Base-by-base conservation (phyloP, 306 rosid species). In the Herpetospermum pedunculosum region DNA sequence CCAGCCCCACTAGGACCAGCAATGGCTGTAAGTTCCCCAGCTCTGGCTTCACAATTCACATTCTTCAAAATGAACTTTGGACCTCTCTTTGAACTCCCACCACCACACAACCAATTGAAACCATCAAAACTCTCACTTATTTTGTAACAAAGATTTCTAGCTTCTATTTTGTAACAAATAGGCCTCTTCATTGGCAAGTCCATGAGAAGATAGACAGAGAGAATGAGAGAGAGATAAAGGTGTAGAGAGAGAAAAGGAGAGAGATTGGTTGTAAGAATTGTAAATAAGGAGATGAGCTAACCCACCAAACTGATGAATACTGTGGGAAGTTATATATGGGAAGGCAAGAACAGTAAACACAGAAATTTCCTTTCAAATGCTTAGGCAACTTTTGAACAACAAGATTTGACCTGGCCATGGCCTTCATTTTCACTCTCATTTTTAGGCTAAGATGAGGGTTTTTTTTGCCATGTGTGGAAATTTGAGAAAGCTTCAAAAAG, bases 1-100 rank as follows among this genome's bases (percentile, higher is more conserved):
- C 98, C 98, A 52, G 98, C 98, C 38, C 98, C 98, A 83, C 98
- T 93, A n/a, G 97, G 98, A 54, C 98, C 98, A 2, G 89, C 98
- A 72, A 93, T 93, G 3, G 97, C 96, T 10, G 99, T 94, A 8
- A 94, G 46, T 76, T 89, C 91, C 40, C 87, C 88, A 35, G 91
- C 89, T 83, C 84, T 88, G 62, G 96, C 97, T 63, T 89, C 96
- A 57, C 97, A 94, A 40, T 70, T 89, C 5, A 94, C 90, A 77
- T 83, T 81, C 85, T 83, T 91, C 87, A 94, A 76, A 75, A 94
- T 85, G 83, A 84, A 83, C 62, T 78, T 91, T 4, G 71, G 77
- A 58, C 55, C 81, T 30, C 79, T 77, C 76, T 34, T 81, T 28
- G 79, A 81, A 81, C 50, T 77, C 28, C 74, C 80, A 68, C 87